Conservation (phyloP, 345 rosid species). For the Melaleuca quinquenervia region DNA sequence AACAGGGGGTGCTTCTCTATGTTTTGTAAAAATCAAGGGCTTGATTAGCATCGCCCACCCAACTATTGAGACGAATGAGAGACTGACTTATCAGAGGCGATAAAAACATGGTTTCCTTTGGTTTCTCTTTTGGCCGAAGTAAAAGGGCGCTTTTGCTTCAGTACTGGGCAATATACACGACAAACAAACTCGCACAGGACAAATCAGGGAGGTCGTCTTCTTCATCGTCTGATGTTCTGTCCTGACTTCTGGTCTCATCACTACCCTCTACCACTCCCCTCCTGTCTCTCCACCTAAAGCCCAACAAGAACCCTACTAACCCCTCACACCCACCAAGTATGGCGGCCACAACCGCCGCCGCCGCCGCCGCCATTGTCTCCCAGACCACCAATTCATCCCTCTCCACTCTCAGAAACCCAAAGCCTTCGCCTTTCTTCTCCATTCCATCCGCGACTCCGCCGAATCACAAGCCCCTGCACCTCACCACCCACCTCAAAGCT, state of each 20-base stretch:
- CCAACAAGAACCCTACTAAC: background rate
- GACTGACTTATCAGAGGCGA: background rate
- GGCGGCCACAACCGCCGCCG: background rate
- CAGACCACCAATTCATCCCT: background rate
- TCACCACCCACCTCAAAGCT: conserved; percentile 8
- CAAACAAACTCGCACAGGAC: background rate
- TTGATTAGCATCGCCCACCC: too few relatives aligned
- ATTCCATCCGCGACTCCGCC: background rate
- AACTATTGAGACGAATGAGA: background rate
- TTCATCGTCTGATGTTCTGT: background rate
- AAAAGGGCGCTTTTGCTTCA: background rate
- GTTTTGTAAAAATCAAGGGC: too few relatives aligned
- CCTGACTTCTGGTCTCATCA: background rate
- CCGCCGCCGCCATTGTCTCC: background rate
- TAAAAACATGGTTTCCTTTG: background rate
- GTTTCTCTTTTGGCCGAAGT: too few relatives aligned
- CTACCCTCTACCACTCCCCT: background rate
- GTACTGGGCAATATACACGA: background rate
- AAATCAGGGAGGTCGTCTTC: background rate
- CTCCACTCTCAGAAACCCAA: conserved; percentile 1
- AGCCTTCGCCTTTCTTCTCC: conserved; percentile 9
- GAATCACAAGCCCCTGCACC: conserved; percentile 18
- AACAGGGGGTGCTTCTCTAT: background rate
- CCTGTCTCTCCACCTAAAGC: background rate
- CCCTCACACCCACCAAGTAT: background rate